phyloP scores from a whole-genome alignment of 2,329 filamentous ascomycete species.

The Aspergillus ustus region DNA sequence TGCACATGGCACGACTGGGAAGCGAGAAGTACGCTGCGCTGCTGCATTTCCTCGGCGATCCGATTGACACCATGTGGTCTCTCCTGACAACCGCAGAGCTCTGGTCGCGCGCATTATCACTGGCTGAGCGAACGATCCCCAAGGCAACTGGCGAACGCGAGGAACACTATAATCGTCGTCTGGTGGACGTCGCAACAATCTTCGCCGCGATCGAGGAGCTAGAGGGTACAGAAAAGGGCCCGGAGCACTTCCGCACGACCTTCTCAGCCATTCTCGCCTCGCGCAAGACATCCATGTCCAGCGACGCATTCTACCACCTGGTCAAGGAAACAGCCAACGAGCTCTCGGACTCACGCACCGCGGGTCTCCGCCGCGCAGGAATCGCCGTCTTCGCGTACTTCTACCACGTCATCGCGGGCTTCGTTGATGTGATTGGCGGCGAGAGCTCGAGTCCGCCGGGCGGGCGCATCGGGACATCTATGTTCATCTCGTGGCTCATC shows the following conservation, averaged over 20 bases:
- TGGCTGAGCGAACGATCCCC: neutral
- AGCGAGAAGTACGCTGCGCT: neutral
- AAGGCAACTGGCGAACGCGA: neutral
- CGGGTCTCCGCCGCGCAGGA: neutral
- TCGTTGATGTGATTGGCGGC: neutral
- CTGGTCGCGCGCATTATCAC: neutral
- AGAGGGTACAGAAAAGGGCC: neutral
- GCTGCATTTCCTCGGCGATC: neutral
- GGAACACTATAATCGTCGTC: neutral
- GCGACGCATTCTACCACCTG: neutral
- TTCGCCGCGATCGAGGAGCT: neutral
- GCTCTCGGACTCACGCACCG: neutral
- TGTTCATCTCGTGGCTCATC: neutral
- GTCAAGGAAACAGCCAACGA: neutral
- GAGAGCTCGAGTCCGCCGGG: neutral
- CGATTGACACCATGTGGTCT: neutral
- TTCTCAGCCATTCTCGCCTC: neutral
- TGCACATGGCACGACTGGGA: neutral
- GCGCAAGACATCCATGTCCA: neutral
- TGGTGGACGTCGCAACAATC: neutral
- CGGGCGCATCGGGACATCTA: neutral
- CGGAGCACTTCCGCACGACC: neutral
- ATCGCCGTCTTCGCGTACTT: neutral
- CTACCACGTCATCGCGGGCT: neutral
- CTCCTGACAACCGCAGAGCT: neutral